Conservation (phyloP, 106 monocot species). For the Phalaenopsis aphrodite region DNA sequence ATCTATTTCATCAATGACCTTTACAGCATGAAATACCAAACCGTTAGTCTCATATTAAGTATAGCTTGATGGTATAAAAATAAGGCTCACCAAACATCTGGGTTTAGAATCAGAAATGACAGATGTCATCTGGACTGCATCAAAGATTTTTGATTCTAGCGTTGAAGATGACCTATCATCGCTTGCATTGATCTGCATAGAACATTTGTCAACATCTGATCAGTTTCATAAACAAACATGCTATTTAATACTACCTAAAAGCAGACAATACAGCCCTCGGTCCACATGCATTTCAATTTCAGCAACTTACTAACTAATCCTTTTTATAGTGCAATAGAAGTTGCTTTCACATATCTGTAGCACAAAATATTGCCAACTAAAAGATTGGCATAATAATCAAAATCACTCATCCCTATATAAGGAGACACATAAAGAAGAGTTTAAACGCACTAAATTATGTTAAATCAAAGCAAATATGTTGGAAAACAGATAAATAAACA, state of each 20-base stretch:
- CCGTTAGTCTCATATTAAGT: not conserved
- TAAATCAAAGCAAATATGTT: not conserved
- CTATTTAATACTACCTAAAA: not conserved
- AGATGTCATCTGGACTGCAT: conserved; percentile 94
- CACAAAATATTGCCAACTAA: not conserved
- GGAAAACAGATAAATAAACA: not conserved
- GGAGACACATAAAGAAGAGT: not conserved
- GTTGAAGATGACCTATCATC: conserved; percentile 87
- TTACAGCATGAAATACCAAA: conserved; percentile 11
- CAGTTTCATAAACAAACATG: not conserved
- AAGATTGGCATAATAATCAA: not conserved
- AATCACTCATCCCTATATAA: not conserved
- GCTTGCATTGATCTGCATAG: conserved; percentile 95
- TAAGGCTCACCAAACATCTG: conserved; percentile 75
- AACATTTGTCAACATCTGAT: not conserved
- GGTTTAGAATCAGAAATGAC: conserved; percentile 81
- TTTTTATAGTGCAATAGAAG: not conserved
- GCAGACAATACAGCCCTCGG: not conserved
- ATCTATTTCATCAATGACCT: conserved; percentile 99
- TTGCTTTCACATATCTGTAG: not conserved
- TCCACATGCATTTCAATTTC: not conserved
- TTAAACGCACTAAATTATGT: not conserved
- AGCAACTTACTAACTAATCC: not conserved
- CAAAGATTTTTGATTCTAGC: conserved; percentile 88
- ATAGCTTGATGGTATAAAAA: not conserved